phyloP scores from a whole-genome alignment of 2,329 filamentous ascomycete genomes.

The Aspergillus neotritici region DNA sequence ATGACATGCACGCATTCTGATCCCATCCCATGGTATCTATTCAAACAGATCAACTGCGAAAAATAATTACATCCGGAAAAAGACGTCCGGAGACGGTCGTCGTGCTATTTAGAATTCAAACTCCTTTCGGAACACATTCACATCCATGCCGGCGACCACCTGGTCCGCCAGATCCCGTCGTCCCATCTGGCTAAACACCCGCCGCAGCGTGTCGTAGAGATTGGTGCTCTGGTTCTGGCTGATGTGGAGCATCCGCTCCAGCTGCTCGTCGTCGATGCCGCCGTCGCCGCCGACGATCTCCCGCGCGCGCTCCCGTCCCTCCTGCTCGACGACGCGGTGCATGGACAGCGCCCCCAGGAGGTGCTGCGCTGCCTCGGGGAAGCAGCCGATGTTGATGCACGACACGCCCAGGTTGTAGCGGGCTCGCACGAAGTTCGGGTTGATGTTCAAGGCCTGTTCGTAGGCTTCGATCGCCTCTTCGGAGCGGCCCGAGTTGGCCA shows the following conservation, averaged over 20 bases:
- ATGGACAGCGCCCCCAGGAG: slow-evolving; percentile 86
- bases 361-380: slow-evolving; percentile 86
- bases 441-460: slow-evolving; percentile 80
- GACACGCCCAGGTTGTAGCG: slow-evolving; percentile 94
- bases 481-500: slow-evolving; percentile 86
- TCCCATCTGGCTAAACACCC: slow-evolving; percentile 97
- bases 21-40: too few species aligned
- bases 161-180: slow-evolving; percentile 79
- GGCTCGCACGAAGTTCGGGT: slow-evolving; percentile 94
- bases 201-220: slow-evolving; percentile 83
- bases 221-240: slow-evolving; percentile 93
- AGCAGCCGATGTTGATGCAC: slow-evolving; percentile 96
- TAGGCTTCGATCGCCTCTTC: slow-evolving; percentile 98
- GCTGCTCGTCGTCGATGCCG: slow-evolving; percentile 59
- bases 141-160: slow-evolving; percentile 84
- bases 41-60: neutral
- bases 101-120: slow-evolving; percentile 66
- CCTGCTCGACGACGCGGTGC: slow-evolving; percentile 88
- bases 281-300: slow-evolving; percentile 63
- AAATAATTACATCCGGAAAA: slow-evolving; percentile 4
- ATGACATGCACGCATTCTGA: too few species aligned
- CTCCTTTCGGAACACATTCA: slow-evolving; percentile 79
- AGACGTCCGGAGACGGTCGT: slow-evolving; percentile 1
- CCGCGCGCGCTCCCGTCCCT: slow-evolving; percentile 73
- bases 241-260: slow-evolving; percentile 75